Percentiles rank a stretch among this genome's conserved stretches.
phyloP scores from a whole-genome alignment of 257 asterid genomes.

The Solanum appendiculatum region DNA sequence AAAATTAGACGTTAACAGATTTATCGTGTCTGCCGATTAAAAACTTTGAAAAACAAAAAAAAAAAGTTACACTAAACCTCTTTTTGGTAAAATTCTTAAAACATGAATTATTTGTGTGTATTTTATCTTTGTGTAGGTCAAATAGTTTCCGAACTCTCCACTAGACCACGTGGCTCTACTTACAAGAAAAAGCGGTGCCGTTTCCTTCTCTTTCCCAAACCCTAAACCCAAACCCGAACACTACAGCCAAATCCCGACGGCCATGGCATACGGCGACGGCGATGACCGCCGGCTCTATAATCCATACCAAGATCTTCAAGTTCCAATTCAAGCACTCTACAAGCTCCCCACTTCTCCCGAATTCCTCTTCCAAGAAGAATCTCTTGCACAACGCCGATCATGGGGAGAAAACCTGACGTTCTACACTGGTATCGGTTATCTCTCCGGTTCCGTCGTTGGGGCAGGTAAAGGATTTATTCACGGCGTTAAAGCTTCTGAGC shows the following conservation, averaged over 20 bases:
- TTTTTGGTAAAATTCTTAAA: no score
- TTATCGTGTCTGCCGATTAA: no score
- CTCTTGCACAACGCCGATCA: conserved; percentile 3
- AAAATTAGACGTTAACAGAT: no score
- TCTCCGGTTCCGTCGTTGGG: background rate
- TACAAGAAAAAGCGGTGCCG: background rate
- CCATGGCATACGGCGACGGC: background rate
- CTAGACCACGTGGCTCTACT: background rate
- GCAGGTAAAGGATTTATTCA: background rate
- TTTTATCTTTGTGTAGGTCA: no score
- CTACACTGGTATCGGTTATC: conserved; percentile 5
- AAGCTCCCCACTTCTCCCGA: conserved; percentile 1
- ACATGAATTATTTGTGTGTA: no score
- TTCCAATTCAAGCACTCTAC: background rate
- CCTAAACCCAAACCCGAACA: background rate
- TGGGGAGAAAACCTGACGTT: conserved; percentile 4
- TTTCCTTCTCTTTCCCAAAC: background rate
- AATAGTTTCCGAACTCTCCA: background rate
- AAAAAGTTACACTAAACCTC: no score
- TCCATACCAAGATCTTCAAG: conserved; percentile 6
- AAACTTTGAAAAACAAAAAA: no score
- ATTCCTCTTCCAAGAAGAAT: background rate
- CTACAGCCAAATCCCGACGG: background rate
- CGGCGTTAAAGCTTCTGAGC: conserved; percentile 5
- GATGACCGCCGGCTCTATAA: background rate